A percentile compares a stretch with the other conserved stretches of the same genome.
Evolutionary conservation across 2,329 filamentous ascomycete genomes (phyloP).

Genomic region (Fusarium torreyae): DNA sequence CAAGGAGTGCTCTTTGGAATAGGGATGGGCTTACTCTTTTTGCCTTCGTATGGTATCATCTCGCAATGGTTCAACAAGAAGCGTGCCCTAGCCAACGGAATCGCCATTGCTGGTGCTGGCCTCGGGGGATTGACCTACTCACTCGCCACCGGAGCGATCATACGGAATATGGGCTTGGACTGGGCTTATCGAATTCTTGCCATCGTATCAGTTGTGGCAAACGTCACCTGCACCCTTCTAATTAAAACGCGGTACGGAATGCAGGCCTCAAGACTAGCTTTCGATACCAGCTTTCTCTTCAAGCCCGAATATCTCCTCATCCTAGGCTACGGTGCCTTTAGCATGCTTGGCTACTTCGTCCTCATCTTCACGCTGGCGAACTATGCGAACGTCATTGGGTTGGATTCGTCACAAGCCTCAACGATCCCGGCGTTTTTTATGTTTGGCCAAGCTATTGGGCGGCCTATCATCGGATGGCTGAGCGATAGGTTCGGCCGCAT

Average conservation of each 20-base stretch:
- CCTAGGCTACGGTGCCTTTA: slow-evolving; percentile 72
- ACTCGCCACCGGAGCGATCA: slow-evolving; percentile 61
- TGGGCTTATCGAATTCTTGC: slow-evolving; percentile 69
- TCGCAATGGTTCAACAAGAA: slow-evolving; percentile 74
- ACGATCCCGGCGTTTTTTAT: slow-evolving; percentile 75
- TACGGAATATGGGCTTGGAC: slow-evolving; percentile 64
- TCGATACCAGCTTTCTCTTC: slow-evolving; percentile 45
- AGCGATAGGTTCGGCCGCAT: slow-evolving; percentile 73
- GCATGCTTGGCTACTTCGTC: slow-evolving; percentile 76
- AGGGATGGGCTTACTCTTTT: slow-evolving; percentile 73
- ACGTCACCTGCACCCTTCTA: slow-evolving; percentile 67
- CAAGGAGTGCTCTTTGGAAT: slow-evolving; percentile 73
- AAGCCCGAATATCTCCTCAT: slow-evolving; percentile 70
- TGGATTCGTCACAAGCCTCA: slow-evolving; percentile 71
- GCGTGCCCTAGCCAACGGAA: slow-evolving; percentile 71
- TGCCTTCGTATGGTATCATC: slow-evolving; percentile 68
- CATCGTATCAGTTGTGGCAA: slow-evolving; percentile 67
- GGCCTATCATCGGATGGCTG: slow-evolving; percentile 74
- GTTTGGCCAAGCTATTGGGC: slow-evolving; percentile 70
- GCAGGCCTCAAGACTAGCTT: slow-evolving; percentile 5
- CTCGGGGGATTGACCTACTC: slow-evolving; percentile 49
- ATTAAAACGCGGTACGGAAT: slow-evolving; percentile 67
- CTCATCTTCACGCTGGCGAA: slow-evolving; percentile 75
- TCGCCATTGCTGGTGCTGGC: slow-evolving; percentile 68
- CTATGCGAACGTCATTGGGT: slow-evolving; percentile 72